Percentiles rank a stretch among this genome's conserved stretches.
phyloP scores from a whole-genome alignment of 164 flowering plant species.

The Stephania cephalantha region DNA sequence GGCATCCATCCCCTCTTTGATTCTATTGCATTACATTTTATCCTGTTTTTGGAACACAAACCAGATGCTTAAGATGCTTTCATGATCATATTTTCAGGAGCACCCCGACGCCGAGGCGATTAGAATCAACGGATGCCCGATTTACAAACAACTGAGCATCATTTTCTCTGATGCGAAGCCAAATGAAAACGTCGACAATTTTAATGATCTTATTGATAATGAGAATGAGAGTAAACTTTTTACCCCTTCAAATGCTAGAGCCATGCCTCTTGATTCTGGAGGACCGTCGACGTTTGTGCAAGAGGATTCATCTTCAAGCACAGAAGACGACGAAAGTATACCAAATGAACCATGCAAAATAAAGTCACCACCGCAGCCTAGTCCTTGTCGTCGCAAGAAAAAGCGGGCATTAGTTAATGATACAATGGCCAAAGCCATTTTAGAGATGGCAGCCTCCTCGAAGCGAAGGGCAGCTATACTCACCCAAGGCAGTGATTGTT shows the following conservation, averaged over 20 bases:
- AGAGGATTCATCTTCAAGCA: conserved; percentile 28
- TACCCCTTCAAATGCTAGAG: conserved; percentile 20
- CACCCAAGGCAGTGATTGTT: conserved; percentile 24
- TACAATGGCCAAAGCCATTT: conserved; percentile 41
- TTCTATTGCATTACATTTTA: not conserved
- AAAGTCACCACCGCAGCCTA: conserved; percentile 13
- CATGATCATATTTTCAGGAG: conserved; percentile 20
- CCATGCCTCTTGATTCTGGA: conserved; percentile 7
- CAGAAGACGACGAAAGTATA: conserved; percentile 26
- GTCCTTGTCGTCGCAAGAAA: conserved; percentile 30
- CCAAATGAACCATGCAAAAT: conserved; percentile 24
- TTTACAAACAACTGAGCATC: conserved; percentile 36
- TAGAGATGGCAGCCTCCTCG: conserved; percentile 57
- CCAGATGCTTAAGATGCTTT: not conserved
- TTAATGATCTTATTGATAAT: conserved; percentile 5
- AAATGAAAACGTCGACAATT: conserved; percentile 21
- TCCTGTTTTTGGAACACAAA: not conserved
- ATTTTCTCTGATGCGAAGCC: conserved; percentile 35
- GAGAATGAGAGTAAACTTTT: conserved; percentile 10
- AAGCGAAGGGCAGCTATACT: conserved; percentile 39
- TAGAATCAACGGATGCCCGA: conserved; percentile 38
- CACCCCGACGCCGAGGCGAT: conserved; percentile 49
- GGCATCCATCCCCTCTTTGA: conserved; percentile 21
- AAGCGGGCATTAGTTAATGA: conserved; percentile 42
- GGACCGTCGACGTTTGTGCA: conserved; percentile 3